Base-by-base conservation (phyloP, 225 moss, liverwort and hornwort species). In the Bryum argenteum region DNA sequence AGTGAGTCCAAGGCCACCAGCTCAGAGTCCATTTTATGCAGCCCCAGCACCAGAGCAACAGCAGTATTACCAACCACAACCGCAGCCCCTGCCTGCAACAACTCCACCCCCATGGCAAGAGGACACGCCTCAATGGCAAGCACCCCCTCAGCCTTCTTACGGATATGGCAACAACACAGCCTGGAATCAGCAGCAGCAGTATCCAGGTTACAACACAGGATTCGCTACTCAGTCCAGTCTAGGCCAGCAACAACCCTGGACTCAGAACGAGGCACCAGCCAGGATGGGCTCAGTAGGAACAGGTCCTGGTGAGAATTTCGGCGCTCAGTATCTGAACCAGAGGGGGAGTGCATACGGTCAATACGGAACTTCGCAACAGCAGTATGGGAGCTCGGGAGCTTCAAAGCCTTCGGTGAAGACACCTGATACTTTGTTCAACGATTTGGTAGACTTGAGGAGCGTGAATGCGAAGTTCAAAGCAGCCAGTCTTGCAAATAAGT, bases 391-490 rank as follows among this genome's bases (percentile, higher is more conserved):
- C 74, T 17, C 20, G 12, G 76, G 70, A 33, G 72, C 80, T 54
- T 67, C 81, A 0, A 90, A 86, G 62, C 52, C 69, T 10, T 82
- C 86, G 52, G 72, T 83, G 20, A 87, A 87, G 38, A 75, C 94
- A 53, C 86, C 90, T 0, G 97, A 97, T 61, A 92, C 81, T 11
- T 67, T 97, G 65, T 97, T 97, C 63, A 86, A 94, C 66, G 97
- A 97, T 71, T 78, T 97, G 88, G 97, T 97, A 71, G 97, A 97
- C 74, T 80, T 97, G 60, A 85, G 92, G 69, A 91, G 86, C 69
- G 69, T 90, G 59, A 94, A 86, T 63, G 75, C 84, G 61, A 93
- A 88, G 70, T 71, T 93, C 44, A 91, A 94, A 78, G 88, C 87
- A 40, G 76, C 92, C 4, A 92, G 81, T 61, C 62, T 92, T 67